A percentile compares a stretch with the other conserved stretches of the same genome.
Evolutionary conservation across 2,329 filamentous ascomycete genomes (phyloP).

Genomic region (Akanthomyces dipterigenus): DNA sequence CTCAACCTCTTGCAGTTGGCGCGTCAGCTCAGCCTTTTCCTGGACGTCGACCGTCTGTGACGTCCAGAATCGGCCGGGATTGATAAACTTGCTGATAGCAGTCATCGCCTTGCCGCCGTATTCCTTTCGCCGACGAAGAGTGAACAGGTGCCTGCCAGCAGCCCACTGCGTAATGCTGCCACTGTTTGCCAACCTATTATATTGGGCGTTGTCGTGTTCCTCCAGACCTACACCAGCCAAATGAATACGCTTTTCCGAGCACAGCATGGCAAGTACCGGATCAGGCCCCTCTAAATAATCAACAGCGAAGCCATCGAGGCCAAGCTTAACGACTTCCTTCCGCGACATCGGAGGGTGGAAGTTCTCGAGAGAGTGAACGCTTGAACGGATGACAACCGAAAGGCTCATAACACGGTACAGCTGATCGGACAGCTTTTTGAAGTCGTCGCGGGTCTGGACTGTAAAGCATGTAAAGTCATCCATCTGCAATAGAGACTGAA

Average conservation of each 20-base stretch:
- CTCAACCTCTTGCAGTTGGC: slow-evolving; percentile 39
- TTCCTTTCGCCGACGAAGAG: slow-evolving; percentile 64
- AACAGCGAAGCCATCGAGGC: slow-evolving; percentile 73
- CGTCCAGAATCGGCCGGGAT: slow-evolving; percentile 62
- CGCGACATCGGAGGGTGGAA: slow-evolving; percentile 49
- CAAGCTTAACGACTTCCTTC: slow-evolving; percentile 49
- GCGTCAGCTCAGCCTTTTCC: slow-evolving; percentile 55
- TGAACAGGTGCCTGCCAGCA: slow-evolving; percentile 57
- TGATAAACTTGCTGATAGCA: slow-evolving; percentile 57
- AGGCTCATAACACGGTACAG: slow-evolving; percentile 59
- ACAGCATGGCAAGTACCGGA: slow-evolving; percentile 82
- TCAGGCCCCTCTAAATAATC: slow-evolving; percentile 77
- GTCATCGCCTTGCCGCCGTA: slow-evolving; percentile 71
- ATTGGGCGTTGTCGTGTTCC: slow-evolving; percentile 61
- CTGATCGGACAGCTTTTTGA: slow-evolving; percentile 61
- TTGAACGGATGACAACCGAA: slow-evolving; percentile 65
- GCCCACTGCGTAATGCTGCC: slow-evolving; percentile 61
- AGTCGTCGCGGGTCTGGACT: slow-evolving; percentile 67
- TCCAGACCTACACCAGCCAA: slow-evolving; percentile 56
- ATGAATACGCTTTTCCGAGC: slow-evolving; percentile 63
- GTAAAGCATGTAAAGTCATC: slow-evolving; percentile 64
- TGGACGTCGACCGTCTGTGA: slow-evolving; percentile 65
- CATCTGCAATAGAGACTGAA: slow-evolving; percentile 44
- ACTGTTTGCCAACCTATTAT: slow-evolving; percentile 53
- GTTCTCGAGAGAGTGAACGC: slow-evolving; percentile 40